Evolutionary conservation across 805 yeast species (phyloP).

Genomic region (Torulaspora quercuum): DNA sequence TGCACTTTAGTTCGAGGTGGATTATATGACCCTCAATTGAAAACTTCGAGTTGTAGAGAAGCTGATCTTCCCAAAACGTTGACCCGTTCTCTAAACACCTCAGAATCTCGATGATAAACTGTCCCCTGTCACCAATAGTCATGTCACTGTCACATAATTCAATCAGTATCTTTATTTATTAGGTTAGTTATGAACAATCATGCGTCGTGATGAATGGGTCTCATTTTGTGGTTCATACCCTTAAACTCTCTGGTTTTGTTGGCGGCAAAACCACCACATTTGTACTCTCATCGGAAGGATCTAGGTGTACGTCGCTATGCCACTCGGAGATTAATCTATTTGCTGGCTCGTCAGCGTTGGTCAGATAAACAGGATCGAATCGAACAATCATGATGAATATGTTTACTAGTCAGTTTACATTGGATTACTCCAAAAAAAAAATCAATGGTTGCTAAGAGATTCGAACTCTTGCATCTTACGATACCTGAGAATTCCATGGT

Average conservation of each 20-base stretch:
- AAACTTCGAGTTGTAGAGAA: slow-evolving; percentile 9
- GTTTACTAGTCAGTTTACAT: too few relatives aligned
- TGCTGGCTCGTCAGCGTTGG: not conserved
- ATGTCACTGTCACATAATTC: slow-evolving; percentile 2
- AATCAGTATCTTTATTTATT: slow-evolving; percentile 6
- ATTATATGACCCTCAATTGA: not conserved
- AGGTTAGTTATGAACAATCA: too few relatives aligned
- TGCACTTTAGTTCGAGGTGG: slow-evolving; percentile 13
- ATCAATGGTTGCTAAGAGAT: slow-evolving; percentile 25
- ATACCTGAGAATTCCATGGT: slow-evolving; percentile 22
- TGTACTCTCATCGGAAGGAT: not conserved
- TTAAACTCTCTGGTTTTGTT: slow-evolving; percentile 12
- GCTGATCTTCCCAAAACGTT: slow-evolving; percentile 12
- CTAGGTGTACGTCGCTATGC: slow-evolving; percentile 5
- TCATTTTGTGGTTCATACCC: slow-evolving; percentile 15
- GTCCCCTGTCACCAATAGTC: not conserved
- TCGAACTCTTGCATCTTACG: slow-evolving; percentile 29
- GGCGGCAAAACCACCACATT: slow-evolving; percentile 16
- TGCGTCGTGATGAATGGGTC: too few relatives aligned
- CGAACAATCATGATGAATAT: not conserved
- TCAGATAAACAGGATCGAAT: slow-evolving; percentile 12
- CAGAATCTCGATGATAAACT: not conserved
- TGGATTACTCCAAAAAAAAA: too few relatives aligned
- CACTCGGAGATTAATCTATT: slow-evolving; percentile 9
- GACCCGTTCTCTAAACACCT: slow-evolving; percentile 3